A percentile compares a stretch with the other conserved stretches of the same genome.
Evolutionary conservation across 2,329 filamentous ascomycete genomes (phyloP).

Genomic region (Scedosporium aurantiacum): DNA sequence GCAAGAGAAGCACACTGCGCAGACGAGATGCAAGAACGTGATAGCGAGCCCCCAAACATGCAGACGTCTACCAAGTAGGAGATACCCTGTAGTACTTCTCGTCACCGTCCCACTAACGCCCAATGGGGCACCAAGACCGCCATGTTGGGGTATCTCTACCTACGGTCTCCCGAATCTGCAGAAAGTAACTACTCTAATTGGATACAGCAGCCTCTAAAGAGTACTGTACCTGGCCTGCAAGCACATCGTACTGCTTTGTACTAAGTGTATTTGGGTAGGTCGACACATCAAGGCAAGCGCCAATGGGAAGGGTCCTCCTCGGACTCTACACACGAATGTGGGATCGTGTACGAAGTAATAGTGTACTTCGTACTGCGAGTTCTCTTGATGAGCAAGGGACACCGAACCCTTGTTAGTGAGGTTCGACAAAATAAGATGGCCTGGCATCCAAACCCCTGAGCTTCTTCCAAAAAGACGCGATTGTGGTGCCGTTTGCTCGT

Average conservation of each 20-base stretch:
- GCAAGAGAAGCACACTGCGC: background rate
- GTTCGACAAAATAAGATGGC: constrained; percentile 1
- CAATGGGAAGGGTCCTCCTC: background rate
- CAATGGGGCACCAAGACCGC: too few species aligned
- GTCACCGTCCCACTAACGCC: too few species aligned
- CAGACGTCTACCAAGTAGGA: background rate
- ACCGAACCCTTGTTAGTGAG: background rate
- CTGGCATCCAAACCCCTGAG: background rate
- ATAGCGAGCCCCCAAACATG: background rate
- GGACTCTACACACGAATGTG: background rate
- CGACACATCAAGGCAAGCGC: background rate
- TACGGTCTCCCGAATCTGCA: too few species aligned
- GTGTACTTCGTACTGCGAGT: too few species aligned
- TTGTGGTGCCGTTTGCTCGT: background rate
- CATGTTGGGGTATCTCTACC: too few species aligned
- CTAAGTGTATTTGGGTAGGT: too few species aligned
- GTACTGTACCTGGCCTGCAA: too few species aligned
- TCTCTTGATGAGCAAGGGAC: background rate
- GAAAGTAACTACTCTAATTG: too few species aligned
- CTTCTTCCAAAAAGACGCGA: background rate
- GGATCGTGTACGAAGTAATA: too few species aligned
- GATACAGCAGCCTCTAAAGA: too few species aligned
- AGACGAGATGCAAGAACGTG: background rate
- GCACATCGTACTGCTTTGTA: too few species aligned
- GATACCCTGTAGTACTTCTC: too few species aligned